A percentile compares a stretch with the other conserved stretches of the same genome.
Evolutionary conservation across 129 eudicot species (phyloP).

Genomic region (Flaveria robusta): DNA sequence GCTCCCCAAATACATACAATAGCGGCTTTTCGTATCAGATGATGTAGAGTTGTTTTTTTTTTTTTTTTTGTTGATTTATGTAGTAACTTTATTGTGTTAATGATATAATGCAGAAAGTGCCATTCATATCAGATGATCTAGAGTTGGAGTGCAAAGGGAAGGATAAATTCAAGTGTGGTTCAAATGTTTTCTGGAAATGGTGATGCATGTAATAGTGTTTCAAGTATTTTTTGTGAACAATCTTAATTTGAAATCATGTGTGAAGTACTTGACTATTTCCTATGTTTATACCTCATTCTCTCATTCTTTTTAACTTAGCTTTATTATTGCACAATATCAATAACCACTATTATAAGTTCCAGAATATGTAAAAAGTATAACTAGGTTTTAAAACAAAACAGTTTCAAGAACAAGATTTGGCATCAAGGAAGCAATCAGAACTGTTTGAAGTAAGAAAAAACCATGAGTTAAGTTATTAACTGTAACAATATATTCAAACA

Average conservation of each 20-base stretch:
- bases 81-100: neutral
- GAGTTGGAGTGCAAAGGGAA: conserved; percentile 93
- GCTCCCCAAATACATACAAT: neutral
- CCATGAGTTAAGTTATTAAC: no score
- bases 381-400: no score
- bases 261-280: conserved; percentile 22
- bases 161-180: conserved; percentile 96
- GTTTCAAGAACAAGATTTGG: no score
- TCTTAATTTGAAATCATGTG: conserved; percentile 25
- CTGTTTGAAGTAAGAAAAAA: no score
- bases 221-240: conserved; percentile 25
- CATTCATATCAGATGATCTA: conserved; percentile 79
- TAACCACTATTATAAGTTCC: neutral
- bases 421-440: no score
- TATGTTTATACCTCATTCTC: conserved; percentile 28
- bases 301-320: conserved; percentile 12
- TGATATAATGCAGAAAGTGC: conserved; percentile 84
- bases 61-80: neutral
- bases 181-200: conserved; percentile 95
- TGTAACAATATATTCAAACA: no score
- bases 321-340: neutral
- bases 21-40: neutral
- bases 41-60: neutral
- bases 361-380: no score
- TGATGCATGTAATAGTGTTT: conserved; percentile 15